Evolutionary conservation across 140 eudicot species (phyloP).

Genomic region (Stevia rebaudiana): DNA sequence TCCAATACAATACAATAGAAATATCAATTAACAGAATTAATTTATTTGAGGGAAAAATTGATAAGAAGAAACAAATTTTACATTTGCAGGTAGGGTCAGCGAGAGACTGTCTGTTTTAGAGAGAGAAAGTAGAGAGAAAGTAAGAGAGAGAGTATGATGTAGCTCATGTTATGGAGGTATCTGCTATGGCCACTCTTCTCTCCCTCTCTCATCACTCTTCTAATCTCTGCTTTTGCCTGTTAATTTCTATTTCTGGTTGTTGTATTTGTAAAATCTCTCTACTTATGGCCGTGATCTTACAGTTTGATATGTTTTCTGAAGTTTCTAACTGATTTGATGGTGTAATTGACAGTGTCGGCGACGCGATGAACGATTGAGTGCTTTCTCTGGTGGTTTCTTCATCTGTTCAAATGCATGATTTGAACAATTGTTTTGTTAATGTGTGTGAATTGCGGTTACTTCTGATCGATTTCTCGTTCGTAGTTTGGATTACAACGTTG

Average conservation of each 20-base stretch:
- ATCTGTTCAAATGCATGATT: not conserved
- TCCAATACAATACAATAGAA: not conserved
- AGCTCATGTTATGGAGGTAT: constrained; percentile 18
- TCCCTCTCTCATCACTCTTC: constrained; percentile 10
- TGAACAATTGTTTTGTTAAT: not conserved
- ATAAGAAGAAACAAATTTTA: constrained; percentile 15
- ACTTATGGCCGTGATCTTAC: constrained; percentile 6
- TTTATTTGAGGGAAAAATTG: not conserved
- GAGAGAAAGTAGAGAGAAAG: constrained; percentile 32
- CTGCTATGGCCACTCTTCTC: constrained; percentile 13
- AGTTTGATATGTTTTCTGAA: constrained; percentile 14
- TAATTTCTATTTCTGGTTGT: not conserved
- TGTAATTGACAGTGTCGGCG: constrained; percentile 16
- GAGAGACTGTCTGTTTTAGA: constrained; percentile 34
- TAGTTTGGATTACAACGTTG: not conserved
- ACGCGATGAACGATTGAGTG: constrained; percentile 16
- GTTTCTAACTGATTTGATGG: constrained; percentile 10
- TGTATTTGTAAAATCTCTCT: not conserved
- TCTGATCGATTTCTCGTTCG: constrained; percentile 5
- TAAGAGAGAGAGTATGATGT: constrained; percentile 20
- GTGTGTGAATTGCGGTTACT: constrained; percentile 18
- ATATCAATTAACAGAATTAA: too few species aligned
- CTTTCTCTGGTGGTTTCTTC: not conserved
- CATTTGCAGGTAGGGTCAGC: constrained; percentile 28
- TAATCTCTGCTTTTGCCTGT: constrained; percentile 1